Conservation (phyloP, 83 land plant species). For the Picea abies region DNA sequence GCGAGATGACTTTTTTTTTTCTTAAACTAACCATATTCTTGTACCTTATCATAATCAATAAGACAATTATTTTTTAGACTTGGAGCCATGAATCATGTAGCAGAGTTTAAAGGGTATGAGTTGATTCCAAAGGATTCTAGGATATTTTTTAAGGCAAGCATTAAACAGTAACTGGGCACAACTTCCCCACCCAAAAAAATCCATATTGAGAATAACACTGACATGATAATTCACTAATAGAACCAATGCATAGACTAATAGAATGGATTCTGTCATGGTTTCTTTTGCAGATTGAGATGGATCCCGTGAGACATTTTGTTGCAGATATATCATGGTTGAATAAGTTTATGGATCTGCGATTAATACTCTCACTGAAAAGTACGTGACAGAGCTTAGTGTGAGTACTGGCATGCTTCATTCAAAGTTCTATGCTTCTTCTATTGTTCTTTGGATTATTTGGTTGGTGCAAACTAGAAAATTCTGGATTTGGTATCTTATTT, state of each 20-base stretch:
- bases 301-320: slow-evolving; percentile 41
- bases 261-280: not conserved
- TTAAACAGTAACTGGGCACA: too few relatives aligned
- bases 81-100: too few relatives aligned
- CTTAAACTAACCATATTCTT: too few relatives aligned
- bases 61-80: too few relatives aligned
- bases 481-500: not conserved
- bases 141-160: too few relatives aligned
- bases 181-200: too few relatives aligned
- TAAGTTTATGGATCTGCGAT: slow-evolving; percentile 41
- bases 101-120: too few relatives aligned
- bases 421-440: not conserved
- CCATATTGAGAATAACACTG: too few relatives aligned
- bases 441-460: not conserved
- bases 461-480: not conserved
- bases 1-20: too few relatives aligned
- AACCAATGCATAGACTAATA: too few relatives aligned
- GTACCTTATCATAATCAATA: too few relatives aligned
- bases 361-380: slow-evolving; percentile 28
- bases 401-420: not conserved
- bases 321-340: slow-evolving; percentile 45
- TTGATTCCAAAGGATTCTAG: not conserved
- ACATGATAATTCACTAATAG: not conserved
- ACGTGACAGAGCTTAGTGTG: slow-evolving; percentile 25
- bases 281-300: slow-evolving; percentile 35